Evolutionary conservation across 2,329 filamentous ascomycete species (phyloP).

Genomic region (Colletotrichum lentis): DNA sequence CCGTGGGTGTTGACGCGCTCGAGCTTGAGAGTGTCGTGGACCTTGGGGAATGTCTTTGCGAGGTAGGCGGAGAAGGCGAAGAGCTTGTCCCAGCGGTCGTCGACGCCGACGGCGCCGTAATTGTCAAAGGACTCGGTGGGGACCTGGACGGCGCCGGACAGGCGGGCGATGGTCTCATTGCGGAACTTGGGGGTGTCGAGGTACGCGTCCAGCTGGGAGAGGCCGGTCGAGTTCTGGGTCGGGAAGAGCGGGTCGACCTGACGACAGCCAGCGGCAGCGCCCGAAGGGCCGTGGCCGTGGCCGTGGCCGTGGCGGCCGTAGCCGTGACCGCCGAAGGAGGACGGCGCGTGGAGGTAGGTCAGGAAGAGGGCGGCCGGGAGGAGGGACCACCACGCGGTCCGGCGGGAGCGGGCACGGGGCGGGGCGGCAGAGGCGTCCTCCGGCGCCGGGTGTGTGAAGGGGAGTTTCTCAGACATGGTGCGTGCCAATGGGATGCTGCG

Average conservation of each 20-base stretch:
- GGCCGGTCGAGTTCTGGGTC: constrained; percentile 39
- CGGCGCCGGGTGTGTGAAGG: constrained; percentile 22
- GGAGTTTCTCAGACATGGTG: constrained; percentile 34
- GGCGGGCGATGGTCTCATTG: constrained; percentile 45
- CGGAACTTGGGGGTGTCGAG: constrained; percentile 46
- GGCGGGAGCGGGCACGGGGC: constrained; percentile 12
- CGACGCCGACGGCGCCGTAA: constrained; percentile 61
- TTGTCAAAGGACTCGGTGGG: constrained; percentile 65
- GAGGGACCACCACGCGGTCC: constrained; percentile 33
- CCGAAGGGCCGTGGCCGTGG: background rate
- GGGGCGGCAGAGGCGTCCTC: background rate
- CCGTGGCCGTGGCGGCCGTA: background rate
- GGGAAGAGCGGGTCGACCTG: constrained; percentile 49
- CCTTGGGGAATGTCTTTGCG: constrained; percentile 58
- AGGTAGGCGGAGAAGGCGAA: constrained; percentile 61
- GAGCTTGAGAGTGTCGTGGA: constrained; percentile 57
- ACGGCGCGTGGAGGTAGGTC: constrained; percentile 31
- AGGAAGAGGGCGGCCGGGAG: constrained; percentile 33
- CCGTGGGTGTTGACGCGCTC: constrained; percentile 68
- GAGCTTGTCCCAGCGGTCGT: constrained; percentile 67
- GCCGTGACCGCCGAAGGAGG: constrained; percentile 4
- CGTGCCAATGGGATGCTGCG: background rate
- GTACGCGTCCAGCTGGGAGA: constrained; percentile 47
- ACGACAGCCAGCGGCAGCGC: constrained; percentile 41
- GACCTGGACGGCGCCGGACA: constrained; percentile 60